Evolutionary conservation across 2,329 filamentous ascomycete genomes (phyloP).

Genomic region (Fusarium compactum): DNA sequence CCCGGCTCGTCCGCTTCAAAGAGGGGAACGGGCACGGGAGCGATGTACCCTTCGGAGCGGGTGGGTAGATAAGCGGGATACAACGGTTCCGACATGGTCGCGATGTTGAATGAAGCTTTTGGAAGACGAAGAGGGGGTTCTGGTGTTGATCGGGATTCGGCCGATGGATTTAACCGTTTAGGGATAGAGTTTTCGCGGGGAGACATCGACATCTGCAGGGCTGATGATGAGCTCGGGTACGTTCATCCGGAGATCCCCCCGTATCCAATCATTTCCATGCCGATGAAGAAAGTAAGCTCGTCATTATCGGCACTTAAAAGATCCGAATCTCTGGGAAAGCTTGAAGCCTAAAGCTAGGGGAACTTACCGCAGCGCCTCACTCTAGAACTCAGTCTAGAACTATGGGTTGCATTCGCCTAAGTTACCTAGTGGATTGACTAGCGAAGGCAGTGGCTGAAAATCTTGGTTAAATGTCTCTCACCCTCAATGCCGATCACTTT

Average conservation of each 20-base stretch:
- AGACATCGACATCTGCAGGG: slow-evolving; percentile 31
- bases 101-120: slow-evolving; percentile 2
- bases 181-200: neutral
- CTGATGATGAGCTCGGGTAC: neutral
- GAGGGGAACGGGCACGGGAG: slow-evolving; percentile 41
- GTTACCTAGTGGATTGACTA: neutral
- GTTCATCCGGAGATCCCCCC: neutral
- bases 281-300: neutral
- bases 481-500: slow-evolving; percentile 12
- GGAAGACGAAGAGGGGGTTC: slow-evolving; percentile 1
- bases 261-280: neutral
- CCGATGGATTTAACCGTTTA: slow-evolving; percentile 26
- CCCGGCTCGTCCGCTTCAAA: slow-evolving; percentile 51
- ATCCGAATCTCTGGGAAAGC: neutral
- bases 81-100: slow-evolving; percentile 37
- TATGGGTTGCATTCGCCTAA: neutral
- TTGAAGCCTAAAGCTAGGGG: neutral
- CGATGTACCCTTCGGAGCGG: slow-evolving; percentile 48
- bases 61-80: slow-evolving; percentile 52
- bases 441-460: neutral
- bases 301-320: neutral
- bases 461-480: neutral
- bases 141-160: slow-evolving; percentile 6
- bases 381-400: slow-evolving; percentile 4
- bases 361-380: neutral